Evolutionary conservation across 108 stramenopile genomes (phyloP), one percentile per base, ranked within the genome.

Genomic region (Bacterosira constricta): DNA sequence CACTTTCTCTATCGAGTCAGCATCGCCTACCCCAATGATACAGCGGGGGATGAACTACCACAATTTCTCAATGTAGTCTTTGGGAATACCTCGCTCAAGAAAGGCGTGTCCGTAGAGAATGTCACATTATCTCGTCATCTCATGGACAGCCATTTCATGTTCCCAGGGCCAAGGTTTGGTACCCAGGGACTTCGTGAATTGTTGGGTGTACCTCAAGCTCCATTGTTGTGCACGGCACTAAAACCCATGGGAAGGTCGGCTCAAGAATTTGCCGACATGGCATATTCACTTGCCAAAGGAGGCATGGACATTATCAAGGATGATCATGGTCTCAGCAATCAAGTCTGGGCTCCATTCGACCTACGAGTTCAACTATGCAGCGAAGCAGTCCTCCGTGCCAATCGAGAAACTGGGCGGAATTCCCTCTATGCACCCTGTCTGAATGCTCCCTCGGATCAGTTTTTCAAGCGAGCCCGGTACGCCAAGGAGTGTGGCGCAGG

Each of bases 271-370:
- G 73, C 63, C 2, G 44, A 46, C 13, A 73, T 73, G 73, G 73
- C 73, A 1, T 73, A 73, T 57, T 4, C 44, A 12, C 63, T 73
- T 37, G 73, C 73, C 3, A 60, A 54, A 45, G 73, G 73, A 35
- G 73, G 73, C 4, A 73, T 64, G 46, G 73, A 73, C 21, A 73
- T 73, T 18, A 73, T 73, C 46, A 73, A 73, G 71, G 71, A 73
- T 58, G 73, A 73, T 58, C 73, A 73, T 49, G 73, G 73, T 34
- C 63, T 73, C 12, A 41, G 42, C 4, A 73, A 73, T 65, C 73
- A 73, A 57, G 63, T 65, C 1, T 73, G 73, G 73, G 51, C 73
- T 1, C 73, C 73, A 29, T 73, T 61, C 41, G 73, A 64, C 31
- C 45, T 65, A 56, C 73, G 73, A 4, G 63, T 73, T 6, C 20